Evolutionary conservation across 2,329 filamentous ascomycete genomes (phyloP).

Genomic region (Periconia digitata): DNA sequence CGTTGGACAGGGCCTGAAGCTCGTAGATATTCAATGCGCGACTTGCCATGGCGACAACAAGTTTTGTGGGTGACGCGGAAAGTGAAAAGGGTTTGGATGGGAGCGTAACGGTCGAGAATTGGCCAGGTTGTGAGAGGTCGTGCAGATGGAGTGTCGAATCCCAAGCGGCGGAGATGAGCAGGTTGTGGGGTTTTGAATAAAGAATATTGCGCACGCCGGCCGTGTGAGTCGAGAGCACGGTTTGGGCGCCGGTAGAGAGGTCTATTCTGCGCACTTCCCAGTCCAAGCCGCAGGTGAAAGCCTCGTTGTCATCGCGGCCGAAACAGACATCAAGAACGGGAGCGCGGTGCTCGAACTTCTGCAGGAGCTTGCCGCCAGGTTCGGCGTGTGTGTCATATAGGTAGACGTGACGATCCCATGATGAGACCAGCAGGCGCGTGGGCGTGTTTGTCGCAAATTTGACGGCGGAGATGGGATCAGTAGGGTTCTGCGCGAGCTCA

Average conservation of each 20-base stretch:
- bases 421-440: constrained; percentile 80
- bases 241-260: constrained; percentile 70
- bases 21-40: constrained; percentile 96
- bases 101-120: constrained; percentile 68
- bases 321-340: constrained; percentile 93
- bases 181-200: constrained; percentile 72
- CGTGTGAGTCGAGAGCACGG: constrained; percentile 74
- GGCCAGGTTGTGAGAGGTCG: constrained; percentile 57
- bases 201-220: constrained; percentile 81
- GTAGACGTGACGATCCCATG: constrained; percentile 92
- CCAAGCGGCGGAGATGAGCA: constrained; percentile 91
- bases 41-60: constrained; percentile 94
- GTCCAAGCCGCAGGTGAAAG: constrained; percentile 85
- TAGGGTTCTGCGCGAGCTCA: constrained; percentile 78
- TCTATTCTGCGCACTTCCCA: constrained; percentile 80
- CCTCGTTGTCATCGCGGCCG: constrained; percentile 76
- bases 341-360: constrained; percentile 77
- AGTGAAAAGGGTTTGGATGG: constrained; percentile 89
- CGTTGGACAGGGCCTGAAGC: constrained; percentile 63
- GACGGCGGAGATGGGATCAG: constrained; percentile 83
- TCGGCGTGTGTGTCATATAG: constrained; percentile 73
- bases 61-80: constrained; percentile 74
- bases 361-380: constrained; percentile 65
- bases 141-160: constrained; percentile 88
- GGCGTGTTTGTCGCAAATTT: constrained; percentile 79